These are phyloP conservation scores for Tolypocladium album DNA, from an alignment of 2,329 filamentous ascomycete species.

Conservation along the genomic window DNA sequence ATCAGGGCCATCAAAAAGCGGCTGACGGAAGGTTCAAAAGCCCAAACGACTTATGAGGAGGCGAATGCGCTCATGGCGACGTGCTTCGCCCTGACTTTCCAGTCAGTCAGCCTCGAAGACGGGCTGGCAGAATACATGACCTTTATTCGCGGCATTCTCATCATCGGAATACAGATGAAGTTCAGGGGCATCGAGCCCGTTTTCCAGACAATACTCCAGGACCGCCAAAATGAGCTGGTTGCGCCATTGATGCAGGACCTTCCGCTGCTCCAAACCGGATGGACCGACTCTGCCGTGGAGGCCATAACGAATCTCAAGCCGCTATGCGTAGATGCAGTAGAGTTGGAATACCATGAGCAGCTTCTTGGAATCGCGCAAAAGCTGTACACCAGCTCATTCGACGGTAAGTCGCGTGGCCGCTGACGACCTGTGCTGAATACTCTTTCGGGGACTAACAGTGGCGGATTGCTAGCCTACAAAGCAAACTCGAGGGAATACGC, in stretches of 20 bases:
- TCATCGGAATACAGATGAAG: constrained; percentile 44
- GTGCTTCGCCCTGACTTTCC: constrained; percentile 48
- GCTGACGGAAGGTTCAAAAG: constrained; percentile 30
- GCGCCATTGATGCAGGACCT: constrained; percentile 33
- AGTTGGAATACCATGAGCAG: constrained; percentile 33
- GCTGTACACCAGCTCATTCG: constrained; percentile 40
- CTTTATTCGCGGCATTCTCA: constrained; percentile 45
- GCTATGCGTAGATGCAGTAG: constrained; percentile 31
- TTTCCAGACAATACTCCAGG: constrained; percentile 34
- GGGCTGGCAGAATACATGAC: constrained; percentile 51
- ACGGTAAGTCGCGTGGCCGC: constrained; percentile 27
- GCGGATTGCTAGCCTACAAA: constrained; percentile 30
- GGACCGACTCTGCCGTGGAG: constrained; percentile 34
- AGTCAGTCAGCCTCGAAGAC: constrained; percentile 46
- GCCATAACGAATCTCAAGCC: constrained; percentile 30
- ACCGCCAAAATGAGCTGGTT: constrained; percentile 29
- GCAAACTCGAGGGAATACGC: constrained; percentile 38
- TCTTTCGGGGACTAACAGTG: background rate
- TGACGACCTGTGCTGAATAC: background rate
- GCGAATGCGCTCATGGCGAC: constrained; percentile 49
- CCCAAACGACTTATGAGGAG: constrained; percentile 35
- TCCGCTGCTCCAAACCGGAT: constrained; percentile 32
- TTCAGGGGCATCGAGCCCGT: constrained; percentile 36
- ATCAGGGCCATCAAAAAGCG: constrained; percentile 50
- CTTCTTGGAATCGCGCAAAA: constrained; percentile 37